These are phyloP conservation scores for Orbilia ellipsospora DNA, from an alignment of 2,329 filamentous ascomycete species.

Conservation along the genomic window DNA sequence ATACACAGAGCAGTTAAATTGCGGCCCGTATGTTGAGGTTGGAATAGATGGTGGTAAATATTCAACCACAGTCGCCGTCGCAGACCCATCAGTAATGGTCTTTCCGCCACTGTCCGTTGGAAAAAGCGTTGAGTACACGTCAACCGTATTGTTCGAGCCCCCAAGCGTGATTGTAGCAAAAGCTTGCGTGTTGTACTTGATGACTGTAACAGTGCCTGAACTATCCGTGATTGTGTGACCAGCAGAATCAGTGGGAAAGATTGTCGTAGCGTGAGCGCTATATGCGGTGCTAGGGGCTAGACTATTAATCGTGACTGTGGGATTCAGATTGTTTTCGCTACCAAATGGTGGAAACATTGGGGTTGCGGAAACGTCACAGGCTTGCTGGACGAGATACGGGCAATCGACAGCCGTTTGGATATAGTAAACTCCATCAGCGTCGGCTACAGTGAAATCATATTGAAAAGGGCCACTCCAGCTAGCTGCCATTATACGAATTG, in stretches of 20 bases:
- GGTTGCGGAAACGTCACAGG: background rate
- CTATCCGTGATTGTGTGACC: slow-evolving; percentile 1
- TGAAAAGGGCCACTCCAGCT: background rate
- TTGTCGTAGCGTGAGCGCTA: background rate
- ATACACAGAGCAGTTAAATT: slow-evolving; percentile 3
- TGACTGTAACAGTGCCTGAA: slow-evolving; percentile 5
- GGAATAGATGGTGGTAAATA: slow-evolving; percentile 8
- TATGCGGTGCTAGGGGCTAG: background rate
- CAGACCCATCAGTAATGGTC: slow-evolving; percentile 9
- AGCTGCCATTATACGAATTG: slow-evolving; percentile 9
- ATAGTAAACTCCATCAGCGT: slow-evolving; percentile 16
- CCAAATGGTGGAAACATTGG: slow-evolving; percentile 6
- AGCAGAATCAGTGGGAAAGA: background rate
- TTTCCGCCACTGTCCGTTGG: background rate
- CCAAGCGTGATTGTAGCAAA: slow-evolving; percentile 12
- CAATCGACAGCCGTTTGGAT: slow-evolving; percentile 4
- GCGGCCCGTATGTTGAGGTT: background rate
- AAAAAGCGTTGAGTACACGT: background rate
- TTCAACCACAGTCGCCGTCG: slow-evolving; percentile 7
- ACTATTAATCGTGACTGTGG: slow-evolving; percentile 12
- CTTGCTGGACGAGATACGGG: slow-evolving; percentile 5
- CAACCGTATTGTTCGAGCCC: background rate
- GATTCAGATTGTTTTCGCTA: background rate
- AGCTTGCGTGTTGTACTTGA: slow-evolving; percentile 9
- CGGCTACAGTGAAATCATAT: background rate